Conservation (phyloP, 306 rosid genomes). For the Senna tora region DNA sequence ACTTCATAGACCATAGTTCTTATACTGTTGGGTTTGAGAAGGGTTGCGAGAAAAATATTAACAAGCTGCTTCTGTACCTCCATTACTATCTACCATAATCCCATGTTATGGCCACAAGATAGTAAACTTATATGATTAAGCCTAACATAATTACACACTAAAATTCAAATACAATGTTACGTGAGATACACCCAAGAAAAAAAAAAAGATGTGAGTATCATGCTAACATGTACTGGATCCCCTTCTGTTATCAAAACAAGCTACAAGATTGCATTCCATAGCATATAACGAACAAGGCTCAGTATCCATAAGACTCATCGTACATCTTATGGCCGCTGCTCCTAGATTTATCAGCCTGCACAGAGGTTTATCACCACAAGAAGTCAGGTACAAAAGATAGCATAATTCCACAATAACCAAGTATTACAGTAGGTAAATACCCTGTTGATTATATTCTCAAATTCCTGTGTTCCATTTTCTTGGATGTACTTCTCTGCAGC, state of each 20-base stretch:
- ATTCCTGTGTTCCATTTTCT: slow-evolving; percentile 70
- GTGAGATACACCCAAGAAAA: not conserved
- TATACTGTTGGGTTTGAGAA: not conserved
- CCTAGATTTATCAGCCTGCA: slow-evolving; percentile 79
- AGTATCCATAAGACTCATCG: slow-evolving; percentile 41
- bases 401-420: slow-evolving; percentile 8
- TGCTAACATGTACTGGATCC: slow-evolving; percentile 34
- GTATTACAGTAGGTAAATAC: slow-evolving; percentile 47
- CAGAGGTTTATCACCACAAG: slow-evolving; percentile 28
- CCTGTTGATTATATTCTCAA: slow-evolving; percentile 75
- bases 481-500: slow-evolving; percentile 92
- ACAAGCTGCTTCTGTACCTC: slow-evolving; percentile 9
- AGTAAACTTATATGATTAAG: slow-evolving; percentile 21
- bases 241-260: slow-evolving; percentile 25
- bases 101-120: slow-evolving; percentile 23
- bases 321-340: slow-evolving; percentile 40
- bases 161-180: not conserved
- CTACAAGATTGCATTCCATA: slow-evolving; percentile 33
- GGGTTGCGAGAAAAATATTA: not conserved
- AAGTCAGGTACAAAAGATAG: slow-evolving; percentile 12
- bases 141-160: slow-evolving; percentile 35
- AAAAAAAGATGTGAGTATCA: slow-evolving; percentile 21
- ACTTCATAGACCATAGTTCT: not conserved
- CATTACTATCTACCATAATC: slow-evolving; percentile 31
- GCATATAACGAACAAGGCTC: slow-evolving; percentile 12